Evolutionary conservation across 78 protist genomes (phyloP), one percentile per base, ranked within the genome.

Genomic region (Tieghemostelium lacteum): DNA sequence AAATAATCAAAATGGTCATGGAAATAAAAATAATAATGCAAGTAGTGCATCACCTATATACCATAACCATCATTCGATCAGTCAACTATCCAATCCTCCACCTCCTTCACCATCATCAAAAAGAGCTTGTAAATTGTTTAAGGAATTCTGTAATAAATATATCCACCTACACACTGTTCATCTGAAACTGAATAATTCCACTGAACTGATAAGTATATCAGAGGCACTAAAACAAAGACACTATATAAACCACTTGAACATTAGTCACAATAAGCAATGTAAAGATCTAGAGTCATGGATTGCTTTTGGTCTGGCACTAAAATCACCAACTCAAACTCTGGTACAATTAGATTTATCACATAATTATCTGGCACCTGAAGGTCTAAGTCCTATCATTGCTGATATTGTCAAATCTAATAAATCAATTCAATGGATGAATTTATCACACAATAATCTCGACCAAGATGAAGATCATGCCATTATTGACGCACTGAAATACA

Each of bases 381-480:
- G 91, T 19, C 60, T 83, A 4, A 69, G 78, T 37, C 75, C 66
- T 16, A 83, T 83, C 34, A 70, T 83, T 19, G 66, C 91, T 17
- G 91, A 83, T 52, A 60, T 83, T 22, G 69, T 83, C 22, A 40
- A 73, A 40, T 31, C 70, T 1, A 83, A 83, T 24, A 72, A 73
- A 31, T 55, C 77, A 0, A 52, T 83, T 12, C 36, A 28, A 6
- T 83, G 91, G 91, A 28, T 83, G 19, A 83, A 83, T 45, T 31
- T 83, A 20, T 37, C 66, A 0, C 45, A 70, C 20, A 83, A 83
- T 24, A 83, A 58, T 20, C 40, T 83, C 19, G 91, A 83, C n/a
- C 76, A 83, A 45, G 91, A 83, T 42, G 91, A 83, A 31, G 61
- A 83, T n/a, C 91, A 83, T 33, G 66, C 91, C 1, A 83, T 83